phyloP scores from a whole-genome alignment of 805 yeast species.

The Candida boidinii region DNA sequence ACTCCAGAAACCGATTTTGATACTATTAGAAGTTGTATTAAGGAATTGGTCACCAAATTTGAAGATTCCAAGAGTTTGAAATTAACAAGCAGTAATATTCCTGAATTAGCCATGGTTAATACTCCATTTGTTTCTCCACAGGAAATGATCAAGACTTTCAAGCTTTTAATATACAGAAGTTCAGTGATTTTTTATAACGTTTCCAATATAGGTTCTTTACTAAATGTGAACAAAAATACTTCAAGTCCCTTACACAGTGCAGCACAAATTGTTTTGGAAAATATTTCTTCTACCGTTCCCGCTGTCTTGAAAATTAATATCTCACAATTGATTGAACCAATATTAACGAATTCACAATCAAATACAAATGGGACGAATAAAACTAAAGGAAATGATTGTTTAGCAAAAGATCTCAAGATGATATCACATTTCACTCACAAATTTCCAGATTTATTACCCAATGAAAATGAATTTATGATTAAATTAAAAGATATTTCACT shows the following conservation, averaged over 20 bases:
- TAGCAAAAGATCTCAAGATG: constrained; percentile 43
- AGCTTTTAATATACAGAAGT: constrained; percentile 52
- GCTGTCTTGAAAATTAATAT: constrained; percentile 55
- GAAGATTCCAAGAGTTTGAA: constrained; percentile 42
- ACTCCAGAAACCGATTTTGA: constrained; percentile 51
- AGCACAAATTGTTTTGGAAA: constrained; percentile 49
- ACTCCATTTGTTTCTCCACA: constrained; percentile 29
- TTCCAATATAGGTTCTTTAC: constrained; percentile 48
- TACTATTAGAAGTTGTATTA: constrained; percentile 51
- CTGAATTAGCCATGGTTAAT: constrained; percentile 9
- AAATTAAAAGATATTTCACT: constrained; percentile 37
- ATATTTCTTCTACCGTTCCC: constrained; percentile 54
- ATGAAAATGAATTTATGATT: constrained; percentile 39
- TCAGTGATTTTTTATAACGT: constrained; percentile 57
- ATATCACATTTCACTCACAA: constrained; percentile 49
- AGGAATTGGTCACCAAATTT: constrained; percentile 51
- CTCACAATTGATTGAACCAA: constrained; percentile 31
- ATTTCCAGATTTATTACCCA: constrained; percentile 29
- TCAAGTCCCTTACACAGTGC: constrained; percentile 19
- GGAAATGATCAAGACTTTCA: constrained; percentile 44
- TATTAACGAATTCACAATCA: constrained; percentile 1
- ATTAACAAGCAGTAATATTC: constrained; percentile 11
- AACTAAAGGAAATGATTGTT: too few relatives aligned
- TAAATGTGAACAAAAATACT: constrained; percentile 35
- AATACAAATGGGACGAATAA: constrained; percentile 3